phyloP scores from a whole-genome alignment of 1,139 yeast species.

The Chernovozyma aurita region DNA sequence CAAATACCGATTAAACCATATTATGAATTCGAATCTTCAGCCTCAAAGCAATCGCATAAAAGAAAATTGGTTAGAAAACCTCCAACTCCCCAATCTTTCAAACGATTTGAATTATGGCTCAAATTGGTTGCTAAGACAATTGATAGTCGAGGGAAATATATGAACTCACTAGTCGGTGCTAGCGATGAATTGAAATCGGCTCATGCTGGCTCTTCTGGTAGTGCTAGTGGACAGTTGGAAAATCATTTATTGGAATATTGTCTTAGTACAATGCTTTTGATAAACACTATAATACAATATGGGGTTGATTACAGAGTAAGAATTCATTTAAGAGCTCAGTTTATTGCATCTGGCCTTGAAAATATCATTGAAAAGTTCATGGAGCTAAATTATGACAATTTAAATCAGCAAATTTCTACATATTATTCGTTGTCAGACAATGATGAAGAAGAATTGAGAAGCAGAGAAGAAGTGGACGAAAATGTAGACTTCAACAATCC shows the following conservation, averaged over 20 bases:
- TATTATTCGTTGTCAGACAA: conserved; percentile 63
- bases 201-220: conserved; percentile 41
- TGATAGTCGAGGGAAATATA: conserved; percentile 78
- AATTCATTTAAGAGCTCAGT: conserved; percentile 70
- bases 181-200: conserved; percentile 73
- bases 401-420: conserved; percentile 62
- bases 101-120: conserved; percentile 84
- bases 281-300: conserved; percentile 67
- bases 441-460: conserved; percentile 65
- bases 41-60: conserved; percentile 11
- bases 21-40: conserved; percentile 39
- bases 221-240: conserved; percentile 37
- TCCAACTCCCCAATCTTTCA: conserved; percentile 36
- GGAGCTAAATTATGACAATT: conserved; percentile 56
- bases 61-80: conserved; percentile 37
- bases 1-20: conserved; percentile 56
- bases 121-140: conserved; percentile 66
- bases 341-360: conserved; percentile 71
- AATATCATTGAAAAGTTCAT: conserved; percentile 60
- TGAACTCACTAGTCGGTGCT: conserved; percentile 91
- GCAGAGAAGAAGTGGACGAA: conserved; percentile 56
- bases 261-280: conserved; percentile 68
- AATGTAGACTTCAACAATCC: conserved; percentile 72
- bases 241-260: conserved; percentile 77
- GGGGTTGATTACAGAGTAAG: conserved; percentile 65